These are phyloP conservation scores for Monilinia aucupariae DNA, from an alignment of 2,329 filamentous ascomycete genomes.

Conservation along the genomic window DNA sequence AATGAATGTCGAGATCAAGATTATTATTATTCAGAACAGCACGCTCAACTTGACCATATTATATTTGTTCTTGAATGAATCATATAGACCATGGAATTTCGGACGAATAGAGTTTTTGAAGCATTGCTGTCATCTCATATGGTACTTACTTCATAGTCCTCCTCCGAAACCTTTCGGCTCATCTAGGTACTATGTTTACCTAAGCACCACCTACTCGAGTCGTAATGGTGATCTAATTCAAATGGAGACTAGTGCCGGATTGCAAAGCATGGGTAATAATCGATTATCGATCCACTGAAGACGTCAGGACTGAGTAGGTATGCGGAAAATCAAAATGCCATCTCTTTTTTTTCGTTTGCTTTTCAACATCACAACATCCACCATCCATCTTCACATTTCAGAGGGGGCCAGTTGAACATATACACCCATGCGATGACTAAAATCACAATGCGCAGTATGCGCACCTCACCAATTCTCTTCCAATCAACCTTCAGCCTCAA, in stretches of 20 bases:
- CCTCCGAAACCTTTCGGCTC: background rate
- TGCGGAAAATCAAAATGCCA: conserved; percentile 14
- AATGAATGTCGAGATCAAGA: background rate
- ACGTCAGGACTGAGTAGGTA: conserved; percentile 1
- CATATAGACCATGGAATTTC: background rate
- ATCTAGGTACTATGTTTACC: background rate
- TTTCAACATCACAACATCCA: background rate
- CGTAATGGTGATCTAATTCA: background rate
- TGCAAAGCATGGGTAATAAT: no score
- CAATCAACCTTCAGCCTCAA: conserved; percentile 28
- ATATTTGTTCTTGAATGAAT: background rate
- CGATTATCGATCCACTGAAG: no score
- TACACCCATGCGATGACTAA: conserved; percentile 28
- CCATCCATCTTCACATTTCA: background rate
- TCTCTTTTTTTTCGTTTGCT: background rate
- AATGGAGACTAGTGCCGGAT: background rate
- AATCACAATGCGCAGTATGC: conserved; percentile 28
- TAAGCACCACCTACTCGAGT: no score
- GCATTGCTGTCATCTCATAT: background rate
- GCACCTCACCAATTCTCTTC: conserved; percentile 23
- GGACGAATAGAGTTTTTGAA: background rate
- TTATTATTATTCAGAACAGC: background rate
- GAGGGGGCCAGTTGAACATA: background rate
- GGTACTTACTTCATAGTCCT: background rate
- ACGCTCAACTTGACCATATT: background rate